Evolutionary conservation across 192 early-diverging fungal genomes (phyloP), one percentile per base, ranked within the genome.

Genomic region (Mortierella hygrophila): DNA sequence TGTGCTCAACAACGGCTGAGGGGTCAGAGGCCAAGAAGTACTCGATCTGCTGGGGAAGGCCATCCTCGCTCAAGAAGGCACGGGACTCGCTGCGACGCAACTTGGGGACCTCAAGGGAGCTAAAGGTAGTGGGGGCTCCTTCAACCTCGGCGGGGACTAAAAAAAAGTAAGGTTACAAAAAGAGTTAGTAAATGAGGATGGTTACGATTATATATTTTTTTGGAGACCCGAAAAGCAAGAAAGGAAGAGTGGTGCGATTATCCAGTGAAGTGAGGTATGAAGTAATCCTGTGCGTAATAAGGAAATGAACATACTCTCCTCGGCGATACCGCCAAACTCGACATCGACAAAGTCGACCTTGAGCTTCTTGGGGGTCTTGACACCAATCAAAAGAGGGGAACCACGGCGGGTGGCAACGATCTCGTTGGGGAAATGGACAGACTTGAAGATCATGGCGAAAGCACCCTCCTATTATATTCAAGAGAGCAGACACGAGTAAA

Each of bases 321-420:
- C 72, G 8, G 76, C 81, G 74, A 88, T 89, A 26, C 87, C 80
- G 18, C 94, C 92, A 89, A 95, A 96, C 89, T 98, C 98, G 70
- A 99, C 98, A 88, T 99, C 98, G 72, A 99, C 97, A 93, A 99
- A 99, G 89, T 99, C 98, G 40, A 98, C 98, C 90, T 97, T 97
- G 77, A 98, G 93, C 92, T 99, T 98, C 92, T 99, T 97, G 68
- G 90, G 92, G 72, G 97, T 98, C 93, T 98, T 98, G 89, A 99
- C 97, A 91, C 98, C 98, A 86, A 99, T 94, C 76, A 99, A 93
- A 60, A 99, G 95, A 57, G 98, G 98, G 8, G 98, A 99, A 72
- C 98, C 98, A 72, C 98, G 97, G 82, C 98, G 97, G 44, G 98
- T 95, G 49, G 97, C 97, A 80, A 99, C 94, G 68, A 99, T 89